Evolutionary conservation across 179 eudicot species (phyloP), one percentile per base, ranked within the genome.

Genomic region (Beta corolliflora): DNA sequence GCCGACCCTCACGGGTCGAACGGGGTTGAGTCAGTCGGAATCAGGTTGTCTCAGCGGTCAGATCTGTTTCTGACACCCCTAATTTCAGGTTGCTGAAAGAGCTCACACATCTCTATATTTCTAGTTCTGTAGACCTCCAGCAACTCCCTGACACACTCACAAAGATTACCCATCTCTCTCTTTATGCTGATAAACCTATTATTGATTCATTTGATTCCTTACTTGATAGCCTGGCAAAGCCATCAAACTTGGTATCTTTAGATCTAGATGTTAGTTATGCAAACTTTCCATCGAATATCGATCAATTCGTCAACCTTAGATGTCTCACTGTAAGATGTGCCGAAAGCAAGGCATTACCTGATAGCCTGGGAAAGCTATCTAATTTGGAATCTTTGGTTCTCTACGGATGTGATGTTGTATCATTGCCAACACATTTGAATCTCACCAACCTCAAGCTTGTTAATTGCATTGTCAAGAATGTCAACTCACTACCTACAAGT

Each of bases 31-130:
- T n/a, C n/a, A n/a, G n/a, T n/a, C n/a, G n/a, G n/a, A n/a, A n/a
- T n/a, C n/a, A n/a, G n/a, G n/a, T n/a, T n/a, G n/a, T n/a, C n/a
- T n/a, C n/a, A n/a, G n/a, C n/a, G n/a, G n/a, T n/a, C n/a, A n/a
- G n/a, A n/a, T n/a, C n/a, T n/a, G n/a, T n/a, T n/a, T n/a, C n/a
- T n/a, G n/a, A n/a, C n/a, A n/a, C n/a, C n/a, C n/a, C 19, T 3
- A 36, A 29, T 61, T 5, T 61, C 21, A 25, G 5, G 55, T 3
- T 46, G 13, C 13, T 71, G 52, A 14, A 55, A 71, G 5, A 46
- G 36, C 55, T 71, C 74, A 71, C 75, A 1, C 75, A 71, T 59
- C 75, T 71, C 7, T 50, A 71, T 21, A 48, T 71, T 25, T 9
- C 54, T 44, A 5, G 12, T 19, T 5, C 25, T 71, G 36, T n/a